phyloP scores from a whole-genome alignment of 345 rosid species.

The Odontarrhena argentea region DNA sequence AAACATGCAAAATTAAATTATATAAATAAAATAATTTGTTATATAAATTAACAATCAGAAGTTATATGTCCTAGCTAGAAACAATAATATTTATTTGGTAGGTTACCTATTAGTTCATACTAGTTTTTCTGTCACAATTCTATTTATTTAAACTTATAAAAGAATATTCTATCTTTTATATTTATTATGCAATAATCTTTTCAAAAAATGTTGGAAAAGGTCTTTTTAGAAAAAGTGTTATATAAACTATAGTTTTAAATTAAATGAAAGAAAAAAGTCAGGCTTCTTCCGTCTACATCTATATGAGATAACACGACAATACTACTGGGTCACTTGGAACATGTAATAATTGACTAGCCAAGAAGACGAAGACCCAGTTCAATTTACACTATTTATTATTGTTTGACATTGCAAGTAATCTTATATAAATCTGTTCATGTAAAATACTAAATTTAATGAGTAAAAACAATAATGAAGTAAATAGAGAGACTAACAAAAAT shows the following conservation, averaged over 20 bases:
- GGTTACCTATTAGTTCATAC: too few relatives aligned
- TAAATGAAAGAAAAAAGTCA: neutral
- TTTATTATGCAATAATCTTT: neutral
- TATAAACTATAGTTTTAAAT: neutral
- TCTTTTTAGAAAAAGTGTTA: neutral
- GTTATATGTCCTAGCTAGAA: too few relatives aligned
- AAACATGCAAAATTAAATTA: too few relatives aligned
- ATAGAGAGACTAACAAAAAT: too few relatives aligned
- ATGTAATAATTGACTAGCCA: constrained; percentile 28
- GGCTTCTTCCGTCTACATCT: neutral
- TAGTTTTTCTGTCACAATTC: too few relatives aligned
- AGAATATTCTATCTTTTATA: neutral
- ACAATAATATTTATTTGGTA: too few relatives aligned
- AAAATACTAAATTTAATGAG: too few relatives aligned
- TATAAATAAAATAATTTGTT: too few relatives aligned
- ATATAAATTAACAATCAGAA: too few relatives aligned
- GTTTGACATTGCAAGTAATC: constrained; percentile 32
- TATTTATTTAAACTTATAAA: neutral
- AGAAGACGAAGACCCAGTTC: constrained; percentile 34
- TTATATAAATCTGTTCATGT: too few relatives aligned
- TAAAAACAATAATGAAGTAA: too few relatives aligned
- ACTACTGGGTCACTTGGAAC: constrained; percentile 29
- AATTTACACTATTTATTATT: neutral
- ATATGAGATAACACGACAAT: neutral
- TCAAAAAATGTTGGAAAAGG: neutral